Conservation (phyloP, 2,329 filamentous ascomycete species). For the Penicillium sp. region DNA sequence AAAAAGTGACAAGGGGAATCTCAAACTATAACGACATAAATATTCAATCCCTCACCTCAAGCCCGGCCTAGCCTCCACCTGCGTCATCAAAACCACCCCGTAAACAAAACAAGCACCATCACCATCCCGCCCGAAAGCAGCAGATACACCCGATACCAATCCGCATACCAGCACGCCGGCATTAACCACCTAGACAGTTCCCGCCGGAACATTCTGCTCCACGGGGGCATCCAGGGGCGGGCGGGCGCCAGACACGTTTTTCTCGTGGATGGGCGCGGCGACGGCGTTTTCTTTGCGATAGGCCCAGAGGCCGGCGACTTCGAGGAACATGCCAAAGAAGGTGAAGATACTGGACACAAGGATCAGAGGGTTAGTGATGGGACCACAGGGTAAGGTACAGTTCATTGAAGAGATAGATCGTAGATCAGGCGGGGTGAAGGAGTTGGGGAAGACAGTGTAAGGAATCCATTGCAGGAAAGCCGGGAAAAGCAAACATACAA, state of each 20-base stretch:
- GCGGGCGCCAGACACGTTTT: slow-evolving; percentile 22
- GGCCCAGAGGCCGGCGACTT: slow-evolving; percentile 39
- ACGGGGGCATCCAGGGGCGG: slow-evolving; percentile 21
- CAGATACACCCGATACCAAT: background rate
- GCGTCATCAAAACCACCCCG: background rate
- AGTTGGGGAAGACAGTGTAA: background rate
- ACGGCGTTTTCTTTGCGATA: slow-evolving; percentile 27
- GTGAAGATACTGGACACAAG: slow-evolving; percentile 41
- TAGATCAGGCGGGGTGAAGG: background rate
- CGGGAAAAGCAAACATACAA: slow-evolving; percentile 40
- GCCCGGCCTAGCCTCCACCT: too few species aligned
- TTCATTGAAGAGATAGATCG: background rate
- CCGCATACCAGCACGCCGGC: background rate
- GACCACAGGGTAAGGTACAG: too few species aligned
- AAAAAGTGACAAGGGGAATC: background rate
- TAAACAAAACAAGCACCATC: background rate
- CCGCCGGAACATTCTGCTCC: slow-evolving; percentile 12
- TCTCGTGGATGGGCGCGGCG: slow-evolving; percentile 22
- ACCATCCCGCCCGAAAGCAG: background rate
- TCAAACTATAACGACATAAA: background rate
- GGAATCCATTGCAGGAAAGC: too few species aligned
- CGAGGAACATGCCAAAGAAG: slow-evolving; percentile 41
- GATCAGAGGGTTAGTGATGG: background rate
- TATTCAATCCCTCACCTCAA: background rate
- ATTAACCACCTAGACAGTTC: slow-evolving; percentile 11